These are phyloP conservation scores for Stephania cephalantha DNA, from an alignment of 164 flowering plant species.

Conservation along the genomic window DNA sequence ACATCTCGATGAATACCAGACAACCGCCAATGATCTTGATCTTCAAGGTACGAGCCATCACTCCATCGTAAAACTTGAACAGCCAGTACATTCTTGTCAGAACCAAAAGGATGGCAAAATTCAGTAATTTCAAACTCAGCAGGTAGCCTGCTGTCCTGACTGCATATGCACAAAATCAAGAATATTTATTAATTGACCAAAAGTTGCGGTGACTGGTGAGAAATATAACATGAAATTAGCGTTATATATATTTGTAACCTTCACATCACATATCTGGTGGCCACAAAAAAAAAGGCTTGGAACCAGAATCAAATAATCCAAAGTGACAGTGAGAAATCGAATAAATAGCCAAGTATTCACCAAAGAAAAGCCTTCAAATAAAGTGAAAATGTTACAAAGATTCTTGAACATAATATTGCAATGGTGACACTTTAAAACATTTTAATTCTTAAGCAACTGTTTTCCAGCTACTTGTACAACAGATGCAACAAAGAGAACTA, in stretches of 20 bases:
- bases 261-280: background rate
- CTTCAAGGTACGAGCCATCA: conserved; percentile 99
- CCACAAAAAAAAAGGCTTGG: background rate
- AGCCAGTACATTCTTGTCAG: conserved; percentile 71
- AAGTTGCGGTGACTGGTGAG: background rate
- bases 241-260: background rate
- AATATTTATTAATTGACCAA: conserved; percentile 3
- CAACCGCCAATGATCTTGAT: conserved; percentile 99
- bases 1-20: conserved; percentile 98
- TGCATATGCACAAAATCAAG: conserved; percentile 22
- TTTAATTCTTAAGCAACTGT: background rate
- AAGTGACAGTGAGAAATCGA: background rate
- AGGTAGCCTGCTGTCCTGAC: conserved; percentile 96
- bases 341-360: background rate
- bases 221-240: background rate
- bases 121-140: conserved; percentile 97
- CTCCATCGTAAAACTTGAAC: conserved; percentile 98
- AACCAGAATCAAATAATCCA: background rate
- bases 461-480: background rate
- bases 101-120: conserved; percentile 61
- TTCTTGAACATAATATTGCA: background rate
- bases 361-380: background rate
- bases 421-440: background rate
- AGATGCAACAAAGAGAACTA: background rate
- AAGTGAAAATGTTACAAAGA: background rate